Evolutionary conservation across 257 asterid species (phyloP), one percentile per base, ranked within the genome.

Genomic region (Ilex aquifolium): DNA sequence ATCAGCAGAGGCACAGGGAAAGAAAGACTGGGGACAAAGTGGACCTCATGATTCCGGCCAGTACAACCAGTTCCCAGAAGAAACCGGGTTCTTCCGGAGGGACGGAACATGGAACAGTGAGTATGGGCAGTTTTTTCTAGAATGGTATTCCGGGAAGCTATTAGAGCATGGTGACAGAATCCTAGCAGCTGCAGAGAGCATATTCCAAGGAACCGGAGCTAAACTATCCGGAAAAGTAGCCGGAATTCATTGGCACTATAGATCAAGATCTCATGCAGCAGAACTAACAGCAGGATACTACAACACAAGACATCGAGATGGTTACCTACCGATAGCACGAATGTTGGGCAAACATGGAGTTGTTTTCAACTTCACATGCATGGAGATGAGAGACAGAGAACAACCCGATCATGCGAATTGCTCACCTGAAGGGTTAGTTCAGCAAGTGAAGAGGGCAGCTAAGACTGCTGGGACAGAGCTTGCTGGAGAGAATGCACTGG

Each of bases 401-500:
- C 99, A 89, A 79, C 95, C 95, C 30, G 63, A 56, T 13, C 51
- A 73, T 53, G 97, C 95, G 3, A 79, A 82, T 77, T 74, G 91
- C 79, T 89, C 99, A 7, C 94, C 98, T 1, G 89, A 91, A 83
- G 96, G 95, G 52, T 82, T 91, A 46, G 96, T 91, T 59, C 72
- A 76, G 71, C 98, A 86, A 81, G 96, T 88, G 52, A 85, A 86
- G 85, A 74, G 39, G 71, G 98, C 95, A 31, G 72, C 96, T n/a
- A 80, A 64, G 72, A 66, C 81, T 57, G 88, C 95, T 10, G 72
- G 71, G 65, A 59, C 72, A 60, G 85, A 77, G 61, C 89, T 88
- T 54, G 96, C 95, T 31, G 98, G 98, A 71, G 98, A 91, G 70
- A 91, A 91, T 79, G 98, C 98, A 6, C 76, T 88, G 13, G 95